A percentile compares a stretch with the other conserved stretches of the same genome.
phyloP scores from a whole-genome alignment of 2,329 filamentous ascomycete species.

The Fusarium neocosmosporiellum region DNA sequence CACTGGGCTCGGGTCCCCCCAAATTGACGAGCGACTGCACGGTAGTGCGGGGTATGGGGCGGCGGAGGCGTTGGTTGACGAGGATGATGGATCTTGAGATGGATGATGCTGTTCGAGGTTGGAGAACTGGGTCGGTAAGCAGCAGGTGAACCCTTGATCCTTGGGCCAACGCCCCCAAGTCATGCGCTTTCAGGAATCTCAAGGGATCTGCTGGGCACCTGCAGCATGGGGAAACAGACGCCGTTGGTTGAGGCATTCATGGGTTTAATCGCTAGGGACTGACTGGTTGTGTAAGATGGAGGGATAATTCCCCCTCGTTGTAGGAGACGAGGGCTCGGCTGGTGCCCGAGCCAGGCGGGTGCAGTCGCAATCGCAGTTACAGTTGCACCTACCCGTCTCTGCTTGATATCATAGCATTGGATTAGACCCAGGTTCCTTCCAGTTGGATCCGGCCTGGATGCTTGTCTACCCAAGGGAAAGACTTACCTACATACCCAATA shows the following conservation, averaged over 20 bases:
- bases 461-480: background rate
- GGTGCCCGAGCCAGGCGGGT: background rate
- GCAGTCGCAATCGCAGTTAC: background rate
- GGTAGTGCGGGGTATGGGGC: conserved; percentile 30
- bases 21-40: conserved; percentile 1
- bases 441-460: background rate
- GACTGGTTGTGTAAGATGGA: conserved; percentile 1
- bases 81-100: conserved; percentile 18
- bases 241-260: background rate
- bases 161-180: background rate
- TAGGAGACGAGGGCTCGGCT: background rate
- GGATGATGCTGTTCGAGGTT: conserved; percentile 11
- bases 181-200: background rate
- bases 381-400: background rate
- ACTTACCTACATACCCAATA: background rate
- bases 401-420: background rate
- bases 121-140: conserved; percentile 6
- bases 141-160: conserved; percentile 9
- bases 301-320: background rate
- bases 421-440: background rate
- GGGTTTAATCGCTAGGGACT: background rate
- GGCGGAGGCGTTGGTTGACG: background rate
- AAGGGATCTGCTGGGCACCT: conserved; percentile 1
- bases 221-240: background rate
- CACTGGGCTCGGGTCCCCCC: conserved; percentile 3